phyloP scores from a whole-genome alignment of 306 rosid species.

The Castanopsis chinensis region DNA sequence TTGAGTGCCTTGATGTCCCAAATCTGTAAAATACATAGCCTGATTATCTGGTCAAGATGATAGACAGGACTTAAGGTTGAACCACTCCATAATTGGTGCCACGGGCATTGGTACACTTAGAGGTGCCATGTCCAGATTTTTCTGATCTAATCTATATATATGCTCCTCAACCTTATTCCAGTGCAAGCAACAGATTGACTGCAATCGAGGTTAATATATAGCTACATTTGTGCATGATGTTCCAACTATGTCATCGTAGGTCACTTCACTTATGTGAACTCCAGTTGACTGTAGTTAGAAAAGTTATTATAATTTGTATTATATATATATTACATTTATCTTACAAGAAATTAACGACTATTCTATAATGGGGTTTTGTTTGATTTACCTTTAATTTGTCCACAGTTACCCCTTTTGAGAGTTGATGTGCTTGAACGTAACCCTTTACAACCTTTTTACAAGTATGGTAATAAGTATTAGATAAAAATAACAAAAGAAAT shows the following conservation, averaged over 20 bases:
- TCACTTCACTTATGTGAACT: conserved; percentile 28
- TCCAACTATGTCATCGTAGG: conserved; percentile 27
- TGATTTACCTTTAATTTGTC: conserved; percentile 25
- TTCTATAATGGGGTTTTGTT: neutral
- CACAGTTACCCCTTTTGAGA: conserved; percentile 10
- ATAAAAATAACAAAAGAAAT: neutral
- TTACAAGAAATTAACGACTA: too few species aligned
- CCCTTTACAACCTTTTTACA: conserved; percentile 25
- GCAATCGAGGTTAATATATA: conserved; percentile 30
- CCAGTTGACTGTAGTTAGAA: conserved; percentile 14
- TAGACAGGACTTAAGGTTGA: conserved; percentile 30
- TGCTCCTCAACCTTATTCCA: conserved; percentile 16
- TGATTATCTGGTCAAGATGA: neutral
- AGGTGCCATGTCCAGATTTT: conserved; percentile 1
- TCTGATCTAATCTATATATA: conserved; percentile 13
- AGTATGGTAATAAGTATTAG: neutral
- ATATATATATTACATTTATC: too few species aligned
- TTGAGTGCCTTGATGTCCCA: too few species aligned
- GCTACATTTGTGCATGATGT: conserved; percentile 32
- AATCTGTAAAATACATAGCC: too few species aligned
- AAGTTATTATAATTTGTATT: too few species aligned
- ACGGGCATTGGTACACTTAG: conserved; percentile 32
- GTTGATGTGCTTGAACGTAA: conserved; percentile 18
- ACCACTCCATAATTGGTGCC: conserved; percentile 27
- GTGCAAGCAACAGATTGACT: conserved; percentile 33